These are phyloP conservation scores for Neolentinus lepideus DNA, from an alignment of 1,284 basidiomycete genomes.

Conservation along the genomic window DNA sequence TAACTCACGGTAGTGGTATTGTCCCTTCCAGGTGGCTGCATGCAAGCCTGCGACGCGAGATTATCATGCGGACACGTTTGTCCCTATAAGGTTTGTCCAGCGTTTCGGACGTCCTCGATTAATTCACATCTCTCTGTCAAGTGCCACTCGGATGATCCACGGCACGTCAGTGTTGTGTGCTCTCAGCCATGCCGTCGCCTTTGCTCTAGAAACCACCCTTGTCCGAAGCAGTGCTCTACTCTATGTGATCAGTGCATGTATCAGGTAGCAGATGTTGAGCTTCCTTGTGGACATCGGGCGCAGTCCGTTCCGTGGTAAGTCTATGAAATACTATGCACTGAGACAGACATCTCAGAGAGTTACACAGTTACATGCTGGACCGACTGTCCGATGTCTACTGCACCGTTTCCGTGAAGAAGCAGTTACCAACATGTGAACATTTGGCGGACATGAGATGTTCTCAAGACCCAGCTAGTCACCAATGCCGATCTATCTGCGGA, in stretches of 20 bases:
- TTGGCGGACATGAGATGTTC: constrained; percentile 36
- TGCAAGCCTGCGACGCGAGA: constrained; percentile 43
- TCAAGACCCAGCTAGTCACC: constrained; percentile 28
- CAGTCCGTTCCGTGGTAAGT: constrained; percentile 47
- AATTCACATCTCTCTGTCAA: constrained; percentile 16
- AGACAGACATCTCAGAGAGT: constrained; percentile 1
- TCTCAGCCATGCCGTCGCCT: constrained; percentile 42
- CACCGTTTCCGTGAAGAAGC: constrained; percentile 32
- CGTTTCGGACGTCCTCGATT: neutral
- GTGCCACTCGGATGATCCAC: constrained; percentile 63
- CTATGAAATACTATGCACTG: neutral
- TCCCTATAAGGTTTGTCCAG: constrained; percentile 44
- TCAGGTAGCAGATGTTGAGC: constrained; percentile 32
- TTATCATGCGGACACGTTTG: constrained; percentile 69
- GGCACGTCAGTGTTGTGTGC: constrained; percentile 46
- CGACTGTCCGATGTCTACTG: constrained; percentile 40
- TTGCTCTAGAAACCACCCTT: constrained; percentile 55
- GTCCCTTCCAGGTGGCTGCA: constrained; percentile 56
- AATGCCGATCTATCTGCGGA: constrained; percentile 38
- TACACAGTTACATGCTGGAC: constrained; percentile 38
- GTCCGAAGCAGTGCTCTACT: constrained; percentile 43
- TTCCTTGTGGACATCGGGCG: constrained; percentile 63
- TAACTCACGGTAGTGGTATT: neutral
- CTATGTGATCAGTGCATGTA: constrained; percentile 54
- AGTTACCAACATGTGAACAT: constrained; percentile 54